phyloP scores from a whole-genome alignment of 129 eudicot genomes.

The Silybum marianum region DNA sequence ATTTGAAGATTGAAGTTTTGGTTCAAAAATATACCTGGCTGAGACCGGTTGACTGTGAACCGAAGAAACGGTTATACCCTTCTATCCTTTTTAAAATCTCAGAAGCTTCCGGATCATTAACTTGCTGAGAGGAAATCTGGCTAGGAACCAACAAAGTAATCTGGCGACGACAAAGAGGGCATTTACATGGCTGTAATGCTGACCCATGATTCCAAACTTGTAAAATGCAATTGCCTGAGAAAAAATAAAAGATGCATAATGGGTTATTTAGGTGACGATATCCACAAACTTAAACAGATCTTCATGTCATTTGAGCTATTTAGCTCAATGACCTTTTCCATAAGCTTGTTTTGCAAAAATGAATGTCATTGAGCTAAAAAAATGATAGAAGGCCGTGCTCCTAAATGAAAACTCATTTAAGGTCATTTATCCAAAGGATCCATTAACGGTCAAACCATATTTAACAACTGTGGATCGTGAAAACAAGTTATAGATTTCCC shows the following conservation, averaged over 20 bases:
- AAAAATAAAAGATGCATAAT: background rate
- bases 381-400: background rate
- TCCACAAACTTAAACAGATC: background rate
- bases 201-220: constrained; percentile 91
- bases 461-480: background rate
- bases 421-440: background rate
- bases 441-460: background rate
- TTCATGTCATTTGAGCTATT: background rate
- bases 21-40: constrained; percentile 55
- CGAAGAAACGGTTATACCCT: constrained; percentile 75
- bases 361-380: background rate
- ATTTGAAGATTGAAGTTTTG: background rate
- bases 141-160: constrained; percentile 87
- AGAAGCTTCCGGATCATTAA: constrained; percentile 48
- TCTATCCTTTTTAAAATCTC: constrained; percentile 60
- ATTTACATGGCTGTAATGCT: constrained; percentile 85
- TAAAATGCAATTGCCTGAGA: constrained; percentile 75
- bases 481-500: background rate
- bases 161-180: constrained; percentile 88
- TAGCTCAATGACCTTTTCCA: background rate
- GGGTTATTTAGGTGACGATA: constrained; percentile 10
- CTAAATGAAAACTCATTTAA: background rate
- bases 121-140: constrained; percentile 60
- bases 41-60: constrained; percentile 62
- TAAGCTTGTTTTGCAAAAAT: background rate